Evolutionary conservation across 441 rosid genomes (phyloP).

Genomic region (Isatis lusitanica): DNA sequence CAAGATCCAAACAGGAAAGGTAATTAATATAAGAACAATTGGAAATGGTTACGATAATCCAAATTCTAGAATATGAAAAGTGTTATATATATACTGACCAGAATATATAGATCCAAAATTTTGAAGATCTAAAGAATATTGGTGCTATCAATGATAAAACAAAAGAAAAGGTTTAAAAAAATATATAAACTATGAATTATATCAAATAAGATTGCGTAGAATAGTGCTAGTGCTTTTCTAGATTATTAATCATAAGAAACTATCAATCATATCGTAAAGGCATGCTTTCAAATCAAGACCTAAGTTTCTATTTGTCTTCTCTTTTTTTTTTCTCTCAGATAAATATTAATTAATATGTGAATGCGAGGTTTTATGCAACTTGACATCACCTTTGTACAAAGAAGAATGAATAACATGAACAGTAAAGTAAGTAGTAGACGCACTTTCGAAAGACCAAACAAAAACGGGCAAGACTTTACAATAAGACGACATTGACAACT

Average conservation of each 20-base stretch:
- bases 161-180: neutral
- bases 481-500: slow-evolving; percentile 33
- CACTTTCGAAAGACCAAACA: slow-evolving; percentile 27
- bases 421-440: slow-evolving; percentile 10
- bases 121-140: neutral
- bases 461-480: slow-evolving; percentile 17
- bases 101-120: neutral
- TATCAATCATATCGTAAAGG: neutral
- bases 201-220: neutral
- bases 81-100: neutral
- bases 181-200: neutral
- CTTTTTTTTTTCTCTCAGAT: neutral
- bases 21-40: neutral
- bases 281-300: slow-evolving; percentile 38
- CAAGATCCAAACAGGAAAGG: neutral
- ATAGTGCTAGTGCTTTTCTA: neutral
- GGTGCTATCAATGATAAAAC: neutral
- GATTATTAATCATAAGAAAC: neutral
- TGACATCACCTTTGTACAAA: slow-evolving; percentile 25
- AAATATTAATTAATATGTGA: neutral
- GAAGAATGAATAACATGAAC: slow-evolving; percentile 23
- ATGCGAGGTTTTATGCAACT: slow-evolving; percentile 27
- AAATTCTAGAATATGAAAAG: neutral
- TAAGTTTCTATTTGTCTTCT: slow-evolving; percentile 33
- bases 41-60: neutral